Evolutionary conservation across 2,329 filamentous ascomycete genomes (phyloP).

Genomic region (Aspergillus spinulosporus): DNA sequence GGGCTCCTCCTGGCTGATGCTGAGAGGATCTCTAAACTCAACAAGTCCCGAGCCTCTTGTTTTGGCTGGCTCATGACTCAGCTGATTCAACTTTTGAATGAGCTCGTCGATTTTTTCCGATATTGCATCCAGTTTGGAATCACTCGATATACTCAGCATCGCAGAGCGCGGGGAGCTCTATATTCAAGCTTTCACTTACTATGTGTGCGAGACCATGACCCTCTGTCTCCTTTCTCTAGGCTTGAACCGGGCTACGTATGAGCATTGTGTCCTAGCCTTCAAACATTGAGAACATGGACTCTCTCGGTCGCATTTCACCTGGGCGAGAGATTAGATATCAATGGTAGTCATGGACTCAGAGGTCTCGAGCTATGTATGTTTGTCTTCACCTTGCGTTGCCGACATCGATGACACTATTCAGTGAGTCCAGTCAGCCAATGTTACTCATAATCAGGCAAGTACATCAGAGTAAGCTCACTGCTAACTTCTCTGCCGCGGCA

Average conservation of each 20-base stretch:
- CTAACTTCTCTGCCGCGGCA: not conserved
- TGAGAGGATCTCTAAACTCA: not conserved
- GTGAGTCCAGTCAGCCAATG: not conserved
- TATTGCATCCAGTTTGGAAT: not conserved
- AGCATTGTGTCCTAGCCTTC: not conserved
- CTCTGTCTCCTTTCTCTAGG: not conserved
- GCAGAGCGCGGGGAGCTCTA: too few relatives aligned
- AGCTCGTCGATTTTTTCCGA: conserved; percentile 1
- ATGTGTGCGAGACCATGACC: not conserved
- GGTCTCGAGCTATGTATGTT: not conserved
- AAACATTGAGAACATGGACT: not conserved
- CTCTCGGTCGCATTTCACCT: conserved; percentile 3
- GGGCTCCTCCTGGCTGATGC: not conserved
- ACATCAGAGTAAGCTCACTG: not conserved
- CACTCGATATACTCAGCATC: not conserved
- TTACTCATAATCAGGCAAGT: not conserved
- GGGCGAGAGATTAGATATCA: not conserved
- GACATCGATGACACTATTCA: not conserved
- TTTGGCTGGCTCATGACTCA: not conserved
- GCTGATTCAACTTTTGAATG: not conserved
- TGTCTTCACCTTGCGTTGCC: not conserved
- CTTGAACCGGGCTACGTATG: not conserved
- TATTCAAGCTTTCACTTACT: not conserved
- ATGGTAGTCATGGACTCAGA: not conserved
- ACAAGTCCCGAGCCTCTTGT: not conserved